A percentile compares a stretch with the other conserved stretches of the same genome.
Evolutionary conservation across 148 eudicot genomes (phyloP).

Genomic region (Talinum fruticosum): DNA sequence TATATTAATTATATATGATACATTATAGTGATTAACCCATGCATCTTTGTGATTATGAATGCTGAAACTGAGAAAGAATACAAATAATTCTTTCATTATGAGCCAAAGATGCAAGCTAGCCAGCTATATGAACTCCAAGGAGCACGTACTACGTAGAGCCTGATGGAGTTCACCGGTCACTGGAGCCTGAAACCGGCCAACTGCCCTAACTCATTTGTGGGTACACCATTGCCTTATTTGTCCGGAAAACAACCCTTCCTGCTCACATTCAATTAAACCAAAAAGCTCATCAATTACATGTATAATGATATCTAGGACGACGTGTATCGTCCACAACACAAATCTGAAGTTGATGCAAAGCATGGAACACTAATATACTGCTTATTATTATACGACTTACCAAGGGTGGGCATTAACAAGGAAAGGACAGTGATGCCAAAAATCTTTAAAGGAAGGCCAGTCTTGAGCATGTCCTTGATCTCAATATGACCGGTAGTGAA

Average conservation of each 20-base stretch:
- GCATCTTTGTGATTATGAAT: neutral
- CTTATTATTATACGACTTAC: constrained; percentile 25
- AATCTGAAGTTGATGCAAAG: no score
- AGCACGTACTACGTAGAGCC: no score
- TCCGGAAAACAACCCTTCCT: constrained; percentile 58
- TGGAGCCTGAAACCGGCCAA: neutral
- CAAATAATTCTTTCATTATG: neutral
- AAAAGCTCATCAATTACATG: neutral
- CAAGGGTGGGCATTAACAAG: constrained; percentile 82
- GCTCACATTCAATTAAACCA: constrained; percentile 5
- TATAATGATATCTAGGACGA: no score
- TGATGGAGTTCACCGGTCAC: neutral
- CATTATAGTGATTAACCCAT: no score
- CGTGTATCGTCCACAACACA: no score
- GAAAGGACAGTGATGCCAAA: constrained; percentile 46
- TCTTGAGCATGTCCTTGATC: constrained; percentile 65
- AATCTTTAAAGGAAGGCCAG: constrained; percentile 63
- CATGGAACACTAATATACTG: neutral
- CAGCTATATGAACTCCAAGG: no score
- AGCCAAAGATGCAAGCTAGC: constrained; percentile 1
- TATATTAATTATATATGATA: neutral
- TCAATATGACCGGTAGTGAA: constrained; percentile 76
- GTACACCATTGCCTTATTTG: constrained; percentile 24
- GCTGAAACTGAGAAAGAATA: neutral
- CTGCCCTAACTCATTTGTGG: constrained; percentile 22